These are phyloP conservation scores for Xylaria bambusicola DNA, from an alignment of 495 filamentous ascomycete genomes.

Conservation along the genomic window DNA sequence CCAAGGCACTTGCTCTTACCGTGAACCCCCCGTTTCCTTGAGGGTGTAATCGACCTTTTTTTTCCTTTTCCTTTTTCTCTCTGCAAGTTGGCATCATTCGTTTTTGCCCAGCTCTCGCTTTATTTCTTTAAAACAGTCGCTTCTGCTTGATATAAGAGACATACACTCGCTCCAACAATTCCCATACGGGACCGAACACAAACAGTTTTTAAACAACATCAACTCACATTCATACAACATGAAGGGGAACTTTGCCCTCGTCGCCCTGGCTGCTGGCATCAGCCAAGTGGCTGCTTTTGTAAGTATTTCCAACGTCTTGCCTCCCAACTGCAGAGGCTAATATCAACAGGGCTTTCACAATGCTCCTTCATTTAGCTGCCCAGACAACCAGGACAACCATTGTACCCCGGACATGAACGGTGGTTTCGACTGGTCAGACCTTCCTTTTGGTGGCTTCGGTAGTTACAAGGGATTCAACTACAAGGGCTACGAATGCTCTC, in stretches of 20 bases:
- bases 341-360: constrained; percentile 52
- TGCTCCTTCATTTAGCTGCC: constrained; percentile 63
- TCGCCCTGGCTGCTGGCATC: constrained; percentile 58
- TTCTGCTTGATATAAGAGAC: constrained; percentile 29
- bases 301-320: constrained; percentile 24
- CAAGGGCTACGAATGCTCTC: constrained; percentile 66
- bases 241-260: constrained; percentile 50
- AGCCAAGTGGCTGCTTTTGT: constrained; percentile 61
- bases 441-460: constrained; percentile 62
- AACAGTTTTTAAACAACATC: constrained; percentile 24
- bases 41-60: constrained; percentile 26
- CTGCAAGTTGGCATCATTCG: constrained; percentile 58
- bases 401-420: constrained; percentile 65
- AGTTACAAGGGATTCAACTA: constrained; percentile 74
- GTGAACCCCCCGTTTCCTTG: constrained; percentile 41
- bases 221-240: constrained; percentile 37
- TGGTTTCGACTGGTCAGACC: constrained; percentile 72
- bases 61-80: constrained; percentile 31
- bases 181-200: too few species aligned
- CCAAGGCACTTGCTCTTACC: constrained; percentile 30
- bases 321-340: constrained; percentile 20
- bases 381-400: constrained; percentile 73
- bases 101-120: constrained; percentile 54
- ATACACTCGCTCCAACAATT: neutral
- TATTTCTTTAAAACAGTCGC: constrained; percentile 24